These are phyloP conservation scores for Thelonectria blattea DNA, from an alignment of 2,329 filamentous ascomycete genomes.

Conservation along the genomic window DNA sequence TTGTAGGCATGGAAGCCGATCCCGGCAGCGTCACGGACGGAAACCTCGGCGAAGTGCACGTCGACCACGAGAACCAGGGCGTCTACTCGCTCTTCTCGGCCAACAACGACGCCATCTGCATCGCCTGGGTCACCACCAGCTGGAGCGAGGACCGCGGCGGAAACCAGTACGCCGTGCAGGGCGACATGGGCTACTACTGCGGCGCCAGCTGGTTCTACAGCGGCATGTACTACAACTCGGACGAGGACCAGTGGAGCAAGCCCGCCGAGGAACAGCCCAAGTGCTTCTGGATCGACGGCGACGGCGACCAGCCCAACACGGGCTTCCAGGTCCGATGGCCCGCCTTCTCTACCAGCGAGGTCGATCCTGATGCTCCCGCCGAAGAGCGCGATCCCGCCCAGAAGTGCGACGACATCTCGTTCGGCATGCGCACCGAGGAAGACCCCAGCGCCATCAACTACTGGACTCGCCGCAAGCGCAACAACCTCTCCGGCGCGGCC, in stretches of 20 bases:
- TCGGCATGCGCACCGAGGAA: not conserved
- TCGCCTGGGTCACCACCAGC: not conserved
- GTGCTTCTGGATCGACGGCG: constrained; percentile 3
- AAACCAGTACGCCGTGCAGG: not conserved
- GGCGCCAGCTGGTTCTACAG: constrained; percentile 1
- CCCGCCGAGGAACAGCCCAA: not conserved
- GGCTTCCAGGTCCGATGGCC: constrained; percentile 5
- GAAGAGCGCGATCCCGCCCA: not conserved
- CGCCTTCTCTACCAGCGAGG: not conserved
- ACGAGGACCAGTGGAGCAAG: not conserved
- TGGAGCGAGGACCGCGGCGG: constrained; percentile 4
- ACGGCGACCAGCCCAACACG: not conserved
- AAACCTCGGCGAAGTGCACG: not conserved
- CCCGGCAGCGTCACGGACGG: not conserved
- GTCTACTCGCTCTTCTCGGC: constrained; percentile 1
- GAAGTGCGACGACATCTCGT: constrained; percentile 2
- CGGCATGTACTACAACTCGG: constrained; percentile 1
- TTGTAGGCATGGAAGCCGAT: not conserved
- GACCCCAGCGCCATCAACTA: not conserved
- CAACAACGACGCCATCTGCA: constrained; percentile 6
- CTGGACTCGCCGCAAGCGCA: not conserved
- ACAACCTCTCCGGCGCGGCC: not conserved
- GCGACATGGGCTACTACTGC: constrained; percentile 5
- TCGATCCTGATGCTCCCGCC: not conserved
- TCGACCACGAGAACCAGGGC: constrained; percentile 1